phyloP scores from a whole-genome alignment of 2,329 filamentous ascomycete species.

The Hypoxylon sp. region DNA sequence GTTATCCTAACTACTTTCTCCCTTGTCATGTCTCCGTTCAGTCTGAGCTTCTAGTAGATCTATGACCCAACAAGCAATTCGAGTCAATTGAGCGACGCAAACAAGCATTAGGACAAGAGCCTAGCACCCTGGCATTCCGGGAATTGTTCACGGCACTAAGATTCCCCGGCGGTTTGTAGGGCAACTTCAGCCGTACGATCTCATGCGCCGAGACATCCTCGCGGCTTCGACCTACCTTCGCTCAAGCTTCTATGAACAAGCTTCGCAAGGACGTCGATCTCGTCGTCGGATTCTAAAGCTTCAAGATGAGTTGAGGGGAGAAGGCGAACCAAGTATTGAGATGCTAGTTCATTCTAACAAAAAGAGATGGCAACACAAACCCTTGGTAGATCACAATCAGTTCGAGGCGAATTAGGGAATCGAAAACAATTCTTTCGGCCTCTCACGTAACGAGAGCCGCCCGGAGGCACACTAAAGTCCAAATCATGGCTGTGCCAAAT shows the following conservation, averaged over 20 bases:
- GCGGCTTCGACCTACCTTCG: slow-evolving; percentile 40
- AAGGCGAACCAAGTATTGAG: background rate
- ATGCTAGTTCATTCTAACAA: background rate
- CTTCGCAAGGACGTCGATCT: slow-evolving; percentile 1
- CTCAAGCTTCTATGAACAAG: slow-evolving; percentile 31
- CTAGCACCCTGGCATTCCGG: slow-evolving; percentile 11
- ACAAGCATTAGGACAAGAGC: slow-evolving; percentile 23
- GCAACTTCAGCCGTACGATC: slow-evolving; percentile 42
- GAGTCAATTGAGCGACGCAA: slow-evolving; percentile 30
- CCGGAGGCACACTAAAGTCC: background rate
- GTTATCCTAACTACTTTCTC: slow-evolving; percentile 17
- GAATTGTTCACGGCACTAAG: slow-evolving; percentile 19
- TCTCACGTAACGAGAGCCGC: background rate
- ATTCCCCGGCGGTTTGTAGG: slow-evolving; percentile 14
- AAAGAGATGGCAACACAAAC: background rate
- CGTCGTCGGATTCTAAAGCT: background rate
- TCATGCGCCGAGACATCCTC: slow-evolving; percentile 41
- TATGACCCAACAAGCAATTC: slow-evolving; percentile 28
- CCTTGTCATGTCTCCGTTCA: slow-evolving; percentile 23
- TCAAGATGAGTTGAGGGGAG: background rate
- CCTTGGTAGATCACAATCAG: background rate
- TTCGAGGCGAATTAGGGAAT: background rate
- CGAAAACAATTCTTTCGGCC: background rate
- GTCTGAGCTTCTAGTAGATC: slow-evolving; percentile 34
- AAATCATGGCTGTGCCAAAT: background rate